Base-by-base conservation (phyloP, 352 stramenopile species). In the Phytophthora cactorum region DNA sequence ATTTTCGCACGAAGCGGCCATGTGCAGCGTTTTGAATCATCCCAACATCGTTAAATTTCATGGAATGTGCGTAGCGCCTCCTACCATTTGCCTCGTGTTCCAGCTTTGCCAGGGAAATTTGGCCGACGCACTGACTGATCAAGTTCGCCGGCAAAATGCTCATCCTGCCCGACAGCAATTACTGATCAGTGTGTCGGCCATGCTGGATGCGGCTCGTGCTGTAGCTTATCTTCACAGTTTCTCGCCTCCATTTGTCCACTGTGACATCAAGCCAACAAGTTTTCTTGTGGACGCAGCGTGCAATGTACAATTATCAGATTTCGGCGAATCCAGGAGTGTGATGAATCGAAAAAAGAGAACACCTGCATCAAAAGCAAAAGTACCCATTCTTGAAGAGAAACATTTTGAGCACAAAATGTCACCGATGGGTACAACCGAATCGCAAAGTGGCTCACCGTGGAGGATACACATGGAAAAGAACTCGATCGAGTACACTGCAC, bases 401-500 rank as follows among this genome's bases (percentile, higher is more conserved):
- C 3, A 56, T 2, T 45, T 15, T 45, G 5, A 59, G 12, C 28
- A 31, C 11, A 68, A 32, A 39, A 14, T 50, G 17, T 75, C 63
- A 15, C 58, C 57, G 0, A 17, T 72, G n/a, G 52, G 46, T 15
- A 56, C 55, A 28, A 66, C 52, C 8, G 6, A 58, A 27, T 69
- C 59, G 15, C 27, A 51, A 1, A 12, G 52, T 41, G 63, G 63
- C 29, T 72, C 58, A 4, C 56, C 58, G 1, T 67, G 57, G 66
- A 52, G 38, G 15, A 47, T 44, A 4, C 27, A 38, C 4, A n/a
- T 58, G 17, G 50, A 65, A 15, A 70, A 49, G 1, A 79, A 75
- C 14, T 82, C 78, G 0, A 56, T 75, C 6, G 79, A 88, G 29
- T 92, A 88, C 65, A 79, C 86, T 63, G 84, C 84, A 1, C 82